phyloP scores from a whole-genome alignment of 1,284 basidiomycete genomes.

The Vanrija sp. region DNA sequence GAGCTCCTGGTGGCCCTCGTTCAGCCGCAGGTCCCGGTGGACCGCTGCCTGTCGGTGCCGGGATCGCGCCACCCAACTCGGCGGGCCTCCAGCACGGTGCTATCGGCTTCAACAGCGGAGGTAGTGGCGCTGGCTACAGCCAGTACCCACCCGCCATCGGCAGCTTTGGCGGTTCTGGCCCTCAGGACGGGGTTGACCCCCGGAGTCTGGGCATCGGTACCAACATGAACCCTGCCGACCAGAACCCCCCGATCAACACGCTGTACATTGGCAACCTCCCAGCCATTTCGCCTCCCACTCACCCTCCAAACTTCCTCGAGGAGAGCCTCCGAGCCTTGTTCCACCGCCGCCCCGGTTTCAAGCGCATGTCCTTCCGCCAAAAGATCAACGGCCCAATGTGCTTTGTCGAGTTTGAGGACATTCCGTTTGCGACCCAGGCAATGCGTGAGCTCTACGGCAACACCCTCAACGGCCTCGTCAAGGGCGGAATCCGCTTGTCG shows the following conservation, averaged over 20 bases:
- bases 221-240: conserved; percentile 65
- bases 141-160: conserved; percentile 10
- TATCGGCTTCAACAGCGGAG: conserved; percentile 1
- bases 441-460: conserved; percentile 88
- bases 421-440: conserved; percentile 74
- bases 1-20: conserved; percentile 2
- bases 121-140: not conserved
- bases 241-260: conserved; percentile 82
- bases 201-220: conserved; percentile 16
- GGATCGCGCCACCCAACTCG: not conserved
- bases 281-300: conserved; percentile 59
- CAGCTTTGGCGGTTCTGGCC: conserved; percentile 4
- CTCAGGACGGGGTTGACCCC: conserved; percentile 10
- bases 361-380: conserved; percentile 87
- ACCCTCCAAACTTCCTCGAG: conserved; percentile 74
- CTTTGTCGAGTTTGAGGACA: conserved; percentile 95
- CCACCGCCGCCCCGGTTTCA: conserved; percentile 71
- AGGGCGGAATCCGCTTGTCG: conserved; percentile 89
- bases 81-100: conserved; percentile 6
- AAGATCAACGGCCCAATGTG: conserved; percentile 98
- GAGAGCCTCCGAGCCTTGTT: conserved; percentile 80
- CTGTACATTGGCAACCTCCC: conserved; percentile 92
- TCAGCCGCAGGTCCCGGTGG: conserved; percentile 1
- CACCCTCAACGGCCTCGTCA: conserved; percentile 81
- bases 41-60: not conserved